Conservation (phyloP, 2,329 filamentous ascomycete species). For the Alternaria tenuissima region DNA sequence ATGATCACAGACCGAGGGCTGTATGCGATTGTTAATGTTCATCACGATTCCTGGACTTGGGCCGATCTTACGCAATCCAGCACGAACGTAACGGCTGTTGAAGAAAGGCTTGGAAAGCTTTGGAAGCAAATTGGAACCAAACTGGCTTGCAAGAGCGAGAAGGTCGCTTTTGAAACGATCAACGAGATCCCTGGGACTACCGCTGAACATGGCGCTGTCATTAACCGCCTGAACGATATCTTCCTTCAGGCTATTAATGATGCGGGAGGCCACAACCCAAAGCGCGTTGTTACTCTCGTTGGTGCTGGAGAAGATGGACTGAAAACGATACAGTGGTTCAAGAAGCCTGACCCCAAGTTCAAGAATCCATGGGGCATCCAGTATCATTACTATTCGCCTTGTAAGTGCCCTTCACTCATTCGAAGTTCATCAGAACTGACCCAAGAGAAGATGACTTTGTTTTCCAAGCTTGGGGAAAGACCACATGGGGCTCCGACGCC, state of each 20-base stretch:
- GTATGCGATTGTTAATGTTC: conserved; percentile 65
- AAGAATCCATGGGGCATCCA: conserved; percentile 67
- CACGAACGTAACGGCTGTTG: conserved; percentile 61
- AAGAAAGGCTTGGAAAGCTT: conserved; percentile 64
- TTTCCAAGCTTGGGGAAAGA: conserved; percentile 64
- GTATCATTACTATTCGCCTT: conserved; percentile 69
- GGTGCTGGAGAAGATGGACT: conserved; percentile 61
- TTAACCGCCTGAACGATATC: conserved; percentile 66
- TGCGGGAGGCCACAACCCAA: conserved; percentile 63
- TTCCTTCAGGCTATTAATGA: conserved; percentile 64
- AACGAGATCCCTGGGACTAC: conserved; percentile 66
- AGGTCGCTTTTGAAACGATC: conserved; percentile 66
- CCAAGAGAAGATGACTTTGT: conserved; percentile 45
- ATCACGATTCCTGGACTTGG: conserved; percentile 69
- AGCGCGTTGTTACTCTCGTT: conserved; percentile 65
- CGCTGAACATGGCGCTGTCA: conserved; percentile 58
- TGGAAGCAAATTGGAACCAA: conserved; percentile 67
- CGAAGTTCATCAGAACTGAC: neutral
- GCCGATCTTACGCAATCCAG: conserved; percentile 59
- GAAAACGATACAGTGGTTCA: conserved; percentile 65
- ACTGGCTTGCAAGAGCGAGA: conserved; percentile 63
- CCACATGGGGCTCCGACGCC: conserved; percentile 64
- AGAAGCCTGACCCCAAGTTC: conserved; percentile 55
- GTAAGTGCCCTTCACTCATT: conserved; percentile 44
- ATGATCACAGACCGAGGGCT: conserved; percentile 61